Evolutionary conservation across 106 monocot species (phyloP).

Genomic region (Allium cepa): DNA sequence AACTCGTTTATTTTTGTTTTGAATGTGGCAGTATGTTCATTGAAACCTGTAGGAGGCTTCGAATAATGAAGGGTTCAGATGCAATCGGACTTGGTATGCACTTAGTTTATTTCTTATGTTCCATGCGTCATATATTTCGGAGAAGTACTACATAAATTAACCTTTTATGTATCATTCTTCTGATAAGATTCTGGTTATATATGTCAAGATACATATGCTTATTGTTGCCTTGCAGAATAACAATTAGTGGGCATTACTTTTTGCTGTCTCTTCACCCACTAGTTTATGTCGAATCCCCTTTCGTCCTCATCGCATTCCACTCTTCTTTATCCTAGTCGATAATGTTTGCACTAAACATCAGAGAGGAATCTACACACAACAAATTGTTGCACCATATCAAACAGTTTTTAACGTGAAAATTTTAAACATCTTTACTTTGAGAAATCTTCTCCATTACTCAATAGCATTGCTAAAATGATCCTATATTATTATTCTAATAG

Average conservation of each 20-base stretch:
- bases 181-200: background rate
- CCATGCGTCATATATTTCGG: background rate
- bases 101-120: background rate
- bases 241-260: conserved; percentile 2
- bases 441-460: background rate
- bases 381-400: too few species aligned
- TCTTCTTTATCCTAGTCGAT: background rate
- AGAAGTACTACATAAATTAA: background rate
- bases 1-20: background rate
- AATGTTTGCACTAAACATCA: background rate
- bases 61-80: conserved; percentile 80
- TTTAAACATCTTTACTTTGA: background rate
- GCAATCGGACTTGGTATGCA: conserved; percentile 72
- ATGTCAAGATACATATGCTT: conserved; percentile 1
- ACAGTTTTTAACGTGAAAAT: background rate
- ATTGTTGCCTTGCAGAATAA: background rate
- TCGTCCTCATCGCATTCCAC: background rate
- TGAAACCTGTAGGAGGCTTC: conserved; percentile 51
- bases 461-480: background rate
- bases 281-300: background rate
- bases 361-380: too few species aligned
- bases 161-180: background rate
- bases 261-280: background rate
- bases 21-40: conserved; percentile 54
- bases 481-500: background rate